Conservation (phyloP, 805 yeast species). For the Yarrowia alimentaria region DNA sequence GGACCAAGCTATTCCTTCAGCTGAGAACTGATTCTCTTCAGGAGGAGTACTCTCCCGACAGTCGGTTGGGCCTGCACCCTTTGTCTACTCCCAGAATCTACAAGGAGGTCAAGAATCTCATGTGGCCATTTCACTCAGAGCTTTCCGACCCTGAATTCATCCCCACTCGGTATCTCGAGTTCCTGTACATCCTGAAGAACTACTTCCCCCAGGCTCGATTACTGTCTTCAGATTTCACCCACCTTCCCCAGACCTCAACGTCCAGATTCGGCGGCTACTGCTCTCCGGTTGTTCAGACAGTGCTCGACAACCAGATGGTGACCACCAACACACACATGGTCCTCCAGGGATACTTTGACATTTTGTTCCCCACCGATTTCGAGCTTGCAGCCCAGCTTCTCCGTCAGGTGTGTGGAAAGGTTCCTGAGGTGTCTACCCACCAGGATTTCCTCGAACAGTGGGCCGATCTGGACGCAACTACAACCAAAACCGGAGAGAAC, state of each 20-base stretch:
- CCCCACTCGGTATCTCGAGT: conserved; percentile 70
- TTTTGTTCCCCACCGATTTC: conserved; percentile 83
- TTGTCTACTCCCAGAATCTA: conserved; percentile 49
- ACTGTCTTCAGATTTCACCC: conserved; percentile 67
- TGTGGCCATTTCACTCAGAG: conserved; percentile 65
- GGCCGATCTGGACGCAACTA: conserved; percentile 67
- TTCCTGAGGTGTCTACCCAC: conserved; percentile 56
- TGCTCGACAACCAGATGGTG: conserved; percentile 63
- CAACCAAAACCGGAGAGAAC: conserved; percentile 74
- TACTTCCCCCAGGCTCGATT: conserved; percentile 75
- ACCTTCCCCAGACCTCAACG: conserved; percentile 29
- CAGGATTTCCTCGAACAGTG: conserved; percentile 62
- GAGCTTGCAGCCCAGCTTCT: conserved; percentile 60
- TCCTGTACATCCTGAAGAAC: conserved; percentile 59
- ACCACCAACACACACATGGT: conserved; percentile 73
- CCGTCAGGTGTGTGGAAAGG: conserved; percentile 59
- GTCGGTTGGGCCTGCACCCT: conserved; percentile 55
- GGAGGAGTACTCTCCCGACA: conserved; percentile 34
- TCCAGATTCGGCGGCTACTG: conserved; percentile 50
- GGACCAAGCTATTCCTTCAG: conserved; percentile 50
- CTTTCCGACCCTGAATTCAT: conserved; percentile 72
- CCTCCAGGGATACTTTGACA: conserved; percentile 83
- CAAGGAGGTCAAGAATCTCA: conserved; percentile 47
- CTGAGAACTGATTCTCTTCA: conserved; percentile 47
- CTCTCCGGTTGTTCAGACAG: conserved; percentile 79